Base-by-base conservation (phyloP, 768 basidiomycete species). In the Naganishia antarctica region DNA sequence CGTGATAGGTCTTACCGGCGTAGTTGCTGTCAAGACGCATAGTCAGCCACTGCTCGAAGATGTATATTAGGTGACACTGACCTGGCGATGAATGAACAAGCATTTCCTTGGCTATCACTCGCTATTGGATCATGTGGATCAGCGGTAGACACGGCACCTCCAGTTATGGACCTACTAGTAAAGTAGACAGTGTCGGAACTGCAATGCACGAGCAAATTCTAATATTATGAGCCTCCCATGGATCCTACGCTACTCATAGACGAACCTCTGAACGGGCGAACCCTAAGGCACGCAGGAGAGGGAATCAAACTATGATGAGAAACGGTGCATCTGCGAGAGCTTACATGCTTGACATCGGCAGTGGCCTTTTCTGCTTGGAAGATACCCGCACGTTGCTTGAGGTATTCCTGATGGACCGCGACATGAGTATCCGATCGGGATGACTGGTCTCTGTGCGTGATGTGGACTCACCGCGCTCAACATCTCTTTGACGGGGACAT, bases 161-260 rank as follows among this genome's bases (percentile, higher is more conserved):
- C 63, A 46, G 31, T 32, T 7, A 23, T 11, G 15, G 6, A 21
- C 76, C 68, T 76, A 84, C 88, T 88, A 7, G 91, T 85, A 73
- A 98, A 93, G 74, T 97, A 96, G 15, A 96, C 91, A 0, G 94
- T 97, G 75, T 99, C 94, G 0, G 90, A 89, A 1, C 89, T 57
- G 37, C 31, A 37, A 51, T n/a, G n/a, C n/a, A 7, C 89, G 66
- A 87, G 84, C 28, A 86, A 81, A 0, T 91, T 92, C 66, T 85
- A 84, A 4, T 93, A 91, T 85, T 89, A 63, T 11, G 48, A 31
- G 43, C 58, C n/a, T 25, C 68, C 13, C 47, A 28, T 70, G 58
- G 71, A n/a, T n/a, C n/a, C n/a, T n/a, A n/a, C n/a, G n/a, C n/a
- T n/a, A n/a, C n/a, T n/a, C 5, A 6, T 34, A 21, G 45, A n/a